Evolutionary conservation across 345 rosid genomes (phyloP), one percentile per base, ranked within the genome.

Genomic region (Jatropha curcas): DNA sequence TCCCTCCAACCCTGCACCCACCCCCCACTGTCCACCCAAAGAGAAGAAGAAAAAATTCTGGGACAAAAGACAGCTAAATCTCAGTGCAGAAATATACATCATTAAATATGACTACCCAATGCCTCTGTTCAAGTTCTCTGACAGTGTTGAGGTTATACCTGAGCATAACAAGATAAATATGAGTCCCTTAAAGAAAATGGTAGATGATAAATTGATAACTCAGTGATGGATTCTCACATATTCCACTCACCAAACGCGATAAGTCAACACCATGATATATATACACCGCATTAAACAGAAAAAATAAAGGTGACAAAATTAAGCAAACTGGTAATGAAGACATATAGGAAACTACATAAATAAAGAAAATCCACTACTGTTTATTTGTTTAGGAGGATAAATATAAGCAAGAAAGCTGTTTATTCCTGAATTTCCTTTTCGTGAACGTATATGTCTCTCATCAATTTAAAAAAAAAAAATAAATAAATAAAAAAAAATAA

Each of bases 401-500:
- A 43, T 52, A 55, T 39, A 50, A 60, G 77, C 68, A 73, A 76
- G 5, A 71, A n/a, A 45, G 61, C 62, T 76, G 71, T 69, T 69
- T 74, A 79, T 83, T 84, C 73, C 55, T 64, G 74, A 77, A 77
- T 27, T 58, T 69, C 65, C 74, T 67, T 72, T 67, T 70, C 71
- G 43, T 35, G 27, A 70, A 52, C 35, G 60, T 61, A 60, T 65
- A 60, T 34, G 39, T 61, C 60, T 71, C 80, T 62, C 81, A 65
- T 67, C 82, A 75, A 84, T 71, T 80, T 83, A 84, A 70, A 52
- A 82, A 68, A n/a, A n/a, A n/a, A n/a, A n/a, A n/a, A n/a, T n/a
- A n/a, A n/a, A n/a, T n/a, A n/a, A n/a, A n/a, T n/a, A n/a, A n/a
- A n/a, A n/a, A 58, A 30, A 68, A 70, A 71, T 73, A 81, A 78